Evolutionary conservation across 495 filamentous ascomycete genomes (phyloP), one percentile per base, ranked within the genome.

Genomic region (Elasticomyces elasticus): DNA sequence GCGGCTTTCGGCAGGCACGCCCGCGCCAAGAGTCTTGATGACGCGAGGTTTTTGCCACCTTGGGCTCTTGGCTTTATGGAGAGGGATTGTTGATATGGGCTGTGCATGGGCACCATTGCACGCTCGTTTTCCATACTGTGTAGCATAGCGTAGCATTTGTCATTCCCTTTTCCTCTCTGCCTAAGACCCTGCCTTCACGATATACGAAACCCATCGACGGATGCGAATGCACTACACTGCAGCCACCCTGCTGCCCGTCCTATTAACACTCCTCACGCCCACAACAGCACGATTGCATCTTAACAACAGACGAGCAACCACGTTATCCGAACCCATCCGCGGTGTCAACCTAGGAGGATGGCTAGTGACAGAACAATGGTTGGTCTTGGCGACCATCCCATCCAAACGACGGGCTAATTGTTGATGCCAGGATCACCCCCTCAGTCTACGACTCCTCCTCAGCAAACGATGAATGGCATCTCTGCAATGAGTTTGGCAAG

Each of bases 301-400:
- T 12, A 40, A 40, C 35, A 15, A 40, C 13, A 40, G 19, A 17
- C 5, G 42, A 1, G 19, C 42, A 24, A 5, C 19, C 7, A 7
- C 11, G 17, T 23, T 22, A 12, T 26, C 42, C 19, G 48, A 35
- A 13, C 1, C 31, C 4, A 37, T 54, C 25, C 15, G 42, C 5
- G 51, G 51, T 23, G 51, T 54, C 25, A 54, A 54, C 51, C 22
- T 54, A 13, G 51, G 51, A 1, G 51, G 51, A 12, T 54, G 51
- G 51, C 42, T 47, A 5, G 51, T 54, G 5, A 46, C 51, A 5
- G 51, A 54, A 23, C 40, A 45, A 47, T 54, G 51, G 50, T 51
- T 15, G 5, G 9, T 31, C 25, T 19, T 20, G 22, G 25, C 15
- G 19, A 31, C 30, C n/a, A 15, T 5, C 28, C 12, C 26, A 12